These are phyloP conservation scores for Pythium phragmitis DNA, from an alignment of 352 stramenopile genomes.

Conservation along the genomic window DNA sequence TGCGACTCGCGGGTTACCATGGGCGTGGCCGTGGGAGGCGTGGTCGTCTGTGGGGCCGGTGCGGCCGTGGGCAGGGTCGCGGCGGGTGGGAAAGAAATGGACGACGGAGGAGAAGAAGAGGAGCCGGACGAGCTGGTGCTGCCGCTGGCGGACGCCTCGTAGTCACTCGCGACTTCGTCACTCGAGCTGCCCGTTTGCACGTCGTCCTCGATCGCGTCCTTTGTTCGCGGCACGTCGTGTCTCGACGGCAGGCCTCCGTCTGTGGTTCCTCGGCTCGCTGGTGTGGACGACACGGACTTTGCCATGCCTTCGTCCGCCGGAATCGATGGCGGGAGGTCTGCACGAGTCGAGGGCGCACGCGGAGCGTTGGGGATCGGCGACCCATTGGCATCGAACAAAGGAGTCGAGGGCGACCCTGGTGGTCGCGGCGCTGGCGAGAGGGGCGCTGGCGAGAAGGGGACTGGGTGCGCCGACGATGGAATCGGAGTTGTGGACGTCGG, in stretches of 20 bases:
- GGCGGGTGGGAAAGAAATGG: neutral
- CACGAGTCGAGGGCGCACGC: neutral
- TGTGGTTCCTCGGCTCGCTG: no score
- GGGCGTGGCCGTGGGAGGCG: neutral
- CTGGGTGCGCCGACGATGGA: neutral
- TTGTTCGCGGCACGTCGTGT: neutral
- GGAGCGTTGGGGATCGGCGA: neutral
- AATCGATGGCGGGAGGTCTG: neutral
- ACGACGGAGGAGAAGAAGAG: conserved; percentile 7
- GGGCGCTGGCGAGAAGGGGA: neutral
- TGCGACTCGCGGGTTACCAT: neutral
- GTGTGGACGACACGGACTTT: no score
- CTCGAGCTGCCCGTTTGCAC: neutral
- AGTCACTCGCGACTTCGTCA: neutral
- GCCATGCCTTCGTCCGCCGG: neutral
- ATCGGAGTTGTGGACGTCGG: conserved; percentile 1
- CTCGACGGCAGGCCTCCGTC: neutral
- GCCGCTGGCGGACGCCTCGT: conserved; percentile 14
- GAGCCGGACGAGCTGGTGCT: conserved; percentile 4
- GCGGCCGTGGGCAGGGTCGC: neutral
- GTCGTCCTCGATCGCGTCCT: neutral
- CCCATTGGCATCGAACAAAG: neutral
- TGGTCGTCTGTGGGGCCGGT: neutral
- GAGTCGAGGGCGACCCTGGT: conserved; percentile 3
- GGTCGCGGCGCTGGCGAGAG: neutral